Base-by-base conservation (phyloP, 495 filamentous ascomycete genomes). In the Chaetomidium leptoderma region DNA sequence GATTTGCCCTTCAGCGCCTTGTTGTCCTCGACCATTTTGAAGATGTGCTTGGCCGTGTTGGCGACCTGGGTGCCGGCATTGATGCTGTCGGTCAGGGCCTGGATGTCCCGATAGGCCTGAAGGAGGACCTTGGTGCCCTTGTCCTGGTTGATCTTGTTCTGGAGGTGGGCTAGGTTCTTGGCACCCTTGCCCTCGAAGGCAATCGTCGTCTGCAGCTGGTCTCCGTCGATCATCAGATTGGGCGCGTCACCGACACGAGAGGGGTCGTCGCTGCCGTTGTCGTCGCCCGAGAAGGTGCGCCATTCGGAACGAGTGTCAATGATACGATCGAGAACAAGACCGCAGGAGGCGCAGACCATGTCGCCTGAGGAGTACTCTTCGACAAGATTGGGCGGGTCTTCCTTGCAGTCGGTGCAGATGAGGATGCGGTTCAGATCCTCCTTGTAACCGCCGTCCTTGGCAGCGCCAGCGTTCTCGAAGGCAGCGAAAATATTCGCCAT, bases 221-320 rank as follows among this genome's bases (percentile, higher is more conserved):
- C 86, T 44, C 92, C 95, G 64, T 96, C 91, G 37, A 95, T 81
- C 55, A 97, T 81, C 19, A 87, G 81, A 64, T 97, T 96, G 37
- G 83, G 82, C 0, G 83, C 90, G 49, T 97, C 93, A 73, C 93
- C 93, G 63, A 98, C 93, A 90, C 93, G 93, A 51, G 89, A 95
- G 1, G 93, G 93, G 68, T 98, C 93, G 62, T 97, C 93, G 68
- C 87, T 90, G 53, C 81, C 83, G 70, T 95, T 89, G 65, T 98
- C 95, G 64, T 98, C 93, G 73, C 96, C 97, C 57, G 90, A 87
- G 72, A 98, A 98, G 8, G 95, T 98, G 65, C 93, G 90, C 93
- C 93, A 98, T 76, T 98, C 93, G 49, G 91, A 96, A 49, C 95
- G 86, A 58, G 90, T 91, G 65, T 97, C 93, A 53, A 98, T 90